Conservation (phyloP, 768 basidiomycete species). For the Lentinula sp. region DNA sequence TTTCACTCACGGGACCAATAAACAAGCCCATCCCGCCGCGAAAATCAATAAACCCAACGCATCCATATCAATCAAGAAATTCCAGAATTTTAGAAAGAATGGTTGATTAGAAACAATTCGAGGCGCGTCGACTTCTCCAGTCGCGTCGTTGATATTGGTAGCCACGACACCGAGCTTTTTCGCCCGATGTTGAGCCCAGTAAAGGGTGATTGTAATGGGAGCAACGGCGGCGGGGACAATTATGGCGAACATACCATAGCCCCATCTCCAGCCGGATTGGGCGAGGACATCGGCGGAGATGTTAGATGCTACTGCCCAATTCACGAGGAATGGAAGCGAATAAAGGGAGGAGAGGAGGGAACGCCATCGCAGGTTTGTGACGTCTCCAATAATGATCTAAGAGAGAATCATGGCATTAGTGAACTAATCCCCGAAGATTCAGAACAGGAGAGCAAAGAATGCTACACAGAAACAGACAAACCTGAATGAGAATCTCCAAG, state of each 20-base stretch:
- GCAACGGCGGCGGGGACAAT: slow-evolving; percentile 26
- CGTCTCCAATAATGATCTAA: slow-evolving; percentile 35
- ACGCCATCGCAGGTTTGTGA: slow-evolving; percentile 28
- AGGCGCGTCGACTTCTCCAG: not conserved
- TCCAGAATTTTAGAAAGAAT: not conserved
- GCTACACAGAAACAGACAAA: slow-evolving; percentile 3
- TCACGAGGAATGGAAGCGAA: slow-evolving; percentile 36
- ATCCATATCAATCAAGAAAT: slow-evolving; percentile 18
- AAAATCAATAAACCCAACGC: slow-evolving; percentile 26
- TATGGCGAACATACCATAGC: slow-evolving; percentile 29
- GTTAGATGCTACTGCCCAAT: slow-evolving; percentile 35
- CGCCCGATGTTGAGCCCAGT: slow-evolving; percentile 28
- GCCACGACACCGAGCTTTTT: slow-evolving; percentile 20
- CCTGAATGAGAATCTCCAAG: slow-evolving; percentile 26
- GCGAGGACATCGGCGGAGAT: slow-evolving; percentile 23
- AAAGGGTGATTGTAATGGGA: slow-evolving; percentile 27
- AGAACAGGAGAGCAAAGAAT: not conserved
- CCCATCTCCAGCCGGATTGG: slow-evolving; percentile 38
- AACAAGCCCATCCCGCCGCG: slow-evolving; percentile 22
- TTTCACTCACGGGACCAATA: slow-evolving; percentile 29
- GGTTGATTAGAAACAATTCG: not conserved
- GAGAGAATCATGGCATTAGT: slow-evolving; percentile 29
- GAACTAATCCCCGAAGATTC: slow-evolving; percentile 25
- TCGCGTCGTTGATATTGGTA: not conserved
- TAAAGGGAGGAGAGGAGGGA: slow-evolving; percentile 32